Base-by-base conservation (phyloP, 164 flowering plant genomes). In the Vitis rupestris region DNA sequence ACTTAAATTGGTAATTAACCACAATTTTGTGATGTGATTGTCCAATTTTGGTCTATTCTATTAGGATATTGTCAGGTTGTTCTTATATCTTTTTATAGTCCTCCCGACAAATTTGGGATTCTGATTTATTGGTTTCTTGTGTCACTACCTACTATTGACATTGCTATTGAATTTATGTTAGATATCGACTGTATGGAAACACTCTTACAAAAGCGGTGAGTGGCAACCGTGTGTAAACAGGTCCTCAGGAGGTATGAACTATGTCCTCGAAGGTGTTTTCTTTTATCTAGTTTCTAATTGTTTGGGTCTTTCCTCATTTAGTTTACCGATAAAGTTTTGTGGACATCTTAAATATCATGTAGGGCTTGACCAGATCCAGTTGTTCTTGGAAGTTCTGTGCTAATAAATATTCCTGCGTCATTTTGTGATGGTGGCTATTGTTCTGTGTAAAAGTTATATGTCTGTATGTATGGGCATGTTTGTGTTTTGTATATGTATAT, bases 141-240 rank as follows among this genome's bases (percentile, higher is more conserved):
- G n/a, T 51, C 16, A 37, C 44, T n/a, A 6, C 11, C 27, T 23
- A 9, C 30, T 51, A 7, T 31, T 80, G 74, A 76, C 19, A 50
- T n/a, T 54, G 63, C 31, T 58, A 15, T 73, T 70, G 58, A 59
- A 19, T 76, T 76, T 65, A 58, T 56, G 81, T 75, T 71, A 94
- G 98, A 82, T 94, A 73, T 85, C 86, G 64, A 87, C 87, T 15
- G 79, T 94, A 70, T 94, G 98, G 98, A 90, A 81, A 77, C 84
- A 79, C 67, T 75, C 91, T 47, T 79, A 85, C 75, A 92, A 84
- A 83, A 85, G 90, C 76, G 90, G 86, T 51, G 88, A 79, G 54
- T 94, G 98, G 98, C 85, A 72, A 71, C 93, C 97, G 56, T 90
- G 95, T 73, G 66, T 82, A 60, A 84, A 82, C 82, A 84, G 68